Conservation (phyloP, 805 yeast genomes). For the Saccharomycopsis selenospora region DNA sequence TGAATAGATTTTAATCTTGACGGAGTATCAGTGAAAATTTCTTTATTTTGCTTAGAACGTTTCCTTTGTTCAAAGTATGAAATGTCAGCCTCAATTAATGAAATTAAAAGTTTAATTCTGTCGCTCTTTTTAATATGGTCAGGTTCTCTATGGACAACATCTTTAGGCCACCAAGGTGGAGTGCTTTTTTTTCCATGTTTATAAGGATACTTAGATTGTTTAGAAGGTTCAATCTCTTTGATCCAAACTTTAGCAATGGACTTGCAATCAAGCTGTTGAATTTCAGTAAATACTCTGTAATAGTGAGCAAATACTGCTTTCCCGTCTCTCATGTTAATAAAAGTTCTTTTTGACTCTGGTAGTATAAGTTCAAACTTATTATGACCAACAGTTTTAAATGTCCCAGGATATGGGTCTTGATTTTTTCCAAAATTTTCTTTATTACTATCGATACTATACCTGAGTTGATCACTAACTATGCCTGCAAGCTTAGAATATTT, state of each 20-base stretch:
- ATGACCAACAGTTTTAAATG: too few relatives aligned
- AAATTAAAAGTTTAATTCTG: constrained; percentile 42
- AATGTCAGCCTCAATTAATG: constrained; percentile 15
- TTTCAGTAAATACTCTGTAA: constrained; percentile 9
- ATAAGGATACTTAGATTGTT: constrained; percentile 59
- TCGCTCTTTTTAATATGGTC: constrained; percentile 61
- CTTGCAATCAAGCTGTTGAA: constrained; percentile 51
- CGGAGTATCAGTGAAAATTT: not conserved
- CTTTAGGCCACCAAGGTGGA: constrained; percentile 69
- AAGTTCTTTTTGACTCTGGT: not conserved
- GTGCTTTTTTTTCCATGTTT: constrained; percentile 40
- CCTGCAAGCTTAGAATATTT: not conserved
- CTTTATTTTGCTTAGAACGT: not conserved
- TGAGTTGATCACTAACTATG: not conserved
- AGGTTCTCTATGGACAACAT: constrained; percentile 59
- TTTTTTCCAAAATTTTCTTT: too few relatives aligned
- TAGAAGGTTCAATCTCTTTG: constrained; percentile 53
- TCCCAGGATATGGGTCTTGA: too few relatives aligned
- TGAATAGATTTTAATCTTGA: constrained; percentile 3
- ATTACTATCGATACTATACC: too few relatives aligned
- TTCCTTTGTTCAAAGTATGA: constrained; percentile 6
- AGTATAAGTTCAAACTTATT: not conserved
- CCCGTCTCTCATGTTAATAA: constrained; percentile 9
- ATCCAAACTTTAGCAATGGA: constrained; percentile 63
- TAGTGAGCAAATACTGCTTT: constrained; percentile 9